phyloP scores from a whole-genome alignment of 2,329 filamentous ascomycete genomes.

The Raffaelea ambrosiae region DNA sequence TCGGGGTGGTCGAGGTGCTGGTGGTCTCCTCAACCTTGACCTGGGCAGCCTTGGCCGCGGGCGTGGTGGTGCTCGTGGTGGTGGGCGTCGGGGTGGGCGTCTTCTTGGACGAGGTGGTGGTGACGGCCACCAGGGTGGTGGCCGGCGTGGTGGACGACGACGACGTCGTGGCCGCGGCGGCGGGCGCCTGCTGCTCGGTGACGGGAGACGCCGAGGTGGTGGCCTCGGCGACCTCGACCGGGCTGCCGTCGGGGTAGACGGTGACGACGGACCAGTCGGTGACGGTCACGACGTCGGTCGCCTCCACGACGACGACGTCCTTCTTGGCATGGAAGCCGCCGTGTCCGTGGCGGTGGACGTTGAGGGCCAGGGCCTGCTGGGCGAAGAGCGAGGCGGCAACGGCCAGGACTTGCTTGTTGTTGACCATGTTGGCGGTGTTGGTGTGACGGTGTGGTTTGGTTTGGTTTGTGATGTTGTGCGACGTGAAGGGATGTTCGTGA shows the following conservation, averaged over 20 bases:
- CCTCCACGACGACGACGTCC: slow-evolving; percentile 20
- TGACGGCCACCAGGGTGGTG: slow-evolving; percentile 8
- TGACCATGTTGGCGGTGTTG: slow-evolving; percentile 9
- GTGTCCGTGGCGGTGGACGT: slow-evolving; percentile 33
- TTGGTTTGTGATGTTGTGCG: background rate
- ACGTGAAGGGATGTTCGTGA: too few relatives aligned
- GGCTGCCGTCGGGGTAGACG: slow-evolving; percentile 19
- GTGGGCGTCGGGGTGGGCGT: slow-evolving; percentile 6
- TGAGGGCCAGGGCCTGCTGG: slow-evolving; percentile 32
- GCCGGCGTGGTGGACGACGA: slow-evolving; percentile 5
- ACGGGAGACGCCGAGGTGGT: background rate
- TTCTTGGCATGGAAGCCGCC: slow-evolving; percentile 24
- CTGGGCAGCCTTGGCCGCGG: slow-evolving; percentile 1
- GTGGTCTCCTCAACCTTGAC: background rate
- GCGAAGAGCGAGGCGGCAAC: slow-evolving; percentile 34
- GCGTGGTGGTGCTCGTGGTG: slow-evolving; percentile 12
- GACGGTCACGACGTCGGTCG: slow-evolving; percentile 24
- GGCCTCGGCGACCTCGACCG: background rate
- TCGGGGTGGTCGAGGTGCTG: background rate
- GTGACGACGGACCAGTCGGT: slow-evolving; percentile 35
- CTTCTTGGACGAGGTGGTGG: slow-evolving; percentile 1
- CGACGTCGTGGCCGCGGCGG: slow-evolving; percentile 7
- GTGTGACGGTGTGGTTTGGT: too few relatives aligned
- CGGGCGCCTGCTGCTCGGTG: slow-evolving; percentile 2
- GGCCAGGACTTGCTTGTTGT: slow-evolving; percentile 21